A percentile compares a stretch with the other conserved stretches of the same genome.
These are phyloP conservation scores for Kondoa subrosea DNA, from an alignment of 768 basidiomycete genomes.

Conservation along the genomic window DNA sequence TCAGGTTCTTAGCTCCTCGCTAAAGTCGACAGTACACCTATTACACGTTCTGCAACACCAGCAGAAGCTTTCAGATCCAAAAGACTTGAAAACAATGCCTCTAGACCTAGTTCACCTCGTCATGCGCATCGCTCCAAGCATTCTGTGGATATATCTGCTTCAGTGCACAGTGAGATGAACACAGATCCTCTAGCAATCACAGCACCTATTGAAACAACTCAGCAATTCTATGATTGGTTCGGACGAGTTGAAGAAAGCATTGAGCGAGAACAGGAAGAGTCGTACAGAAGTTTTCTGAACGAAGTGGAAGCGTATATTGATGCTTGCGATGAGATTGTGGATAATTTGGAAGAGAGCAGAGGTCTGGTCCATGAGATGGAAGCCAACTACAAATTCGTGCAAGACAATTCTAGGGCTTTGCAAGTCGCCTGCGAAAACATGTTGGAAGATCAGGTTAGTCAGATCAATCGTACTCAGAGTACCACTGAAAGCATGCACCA, in stretches of 20 bases:
- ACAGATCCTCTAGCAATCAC: constrained; percentile 9
- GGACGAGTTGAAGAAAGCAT: constrained; percentile 65
- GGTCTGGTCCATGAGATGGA: constrained; percentile 62
- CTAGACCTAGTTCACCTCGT: background rate
- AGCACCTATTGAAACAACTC: constrained; percentile 61
- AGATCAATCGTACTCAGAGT: constrained; percentile 32
- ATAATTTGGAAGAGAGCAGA: constrained; percentile 56
- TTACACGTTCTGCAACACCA: background rate
- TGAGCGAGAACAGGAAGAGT: constrained; percentile 80
- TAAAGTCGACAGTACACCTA: background rate
- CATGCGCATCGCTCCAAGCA: background rate
- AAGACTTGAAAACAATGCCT: background rate
- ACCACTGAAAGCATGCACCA: too few relatives aligned
- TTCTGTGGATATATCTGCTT: background rate
- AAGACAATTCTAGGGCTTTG: constrained; percentile 76
- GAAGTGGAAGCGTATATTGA: constrained; percentile 57
- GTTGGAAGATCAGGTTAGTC: constrained; percentile 80
- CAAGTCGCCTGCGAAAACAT: constrained; percentile 81
- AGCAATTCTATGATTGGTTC: constrained; percentile 97
- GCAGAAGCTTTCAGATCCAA: background rate
- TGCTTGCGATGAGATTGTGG: constrained; percentile 58
- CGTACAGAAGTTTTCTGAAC: constrained; percentile 70
- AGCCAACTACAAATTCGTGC: constrained; percentile 67
- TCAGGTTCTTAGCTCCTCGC: background rate
- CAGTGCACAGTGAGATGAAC: background rate